Evolutionary conservation across 495 filamentous ascomycete genomes (phyloP).

Genomic region (Hypoxylon cercidicola): DNA sequence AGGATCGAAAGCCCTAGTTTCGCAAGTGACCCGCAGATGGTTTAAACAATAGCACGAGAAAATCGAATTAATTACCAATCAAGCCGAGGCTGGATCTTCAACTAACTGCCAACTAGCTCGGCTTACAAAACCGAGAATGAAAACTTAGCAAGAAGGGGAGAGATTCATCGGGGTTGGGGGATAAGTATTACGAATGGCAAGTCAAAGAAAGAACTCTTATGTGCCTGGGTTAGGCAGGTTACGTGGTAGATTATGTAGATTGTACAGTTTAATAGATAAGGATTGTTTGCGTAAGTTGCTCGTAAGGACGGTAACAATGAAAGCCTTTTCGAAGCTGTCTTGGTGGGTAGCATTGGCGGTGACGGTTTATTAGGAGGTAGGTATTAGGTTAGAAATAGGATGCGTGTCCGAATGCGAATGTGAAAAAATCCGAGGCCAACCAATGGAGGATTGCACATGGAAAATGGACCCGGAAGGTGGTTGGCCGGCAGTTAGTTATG

Average conservation of each 20-base stretch:
- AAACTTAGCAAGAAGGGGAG: no score
- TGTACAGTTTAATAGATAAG: constrained; percentile 2
- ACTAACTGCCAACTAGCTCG: constrained; percentile 2
- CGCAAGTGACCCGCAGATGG: constrained; percentile 23
- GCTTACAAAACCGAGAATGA: constrained; percentile 15
- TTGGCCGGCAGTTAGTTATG: constrained; percentile 37
- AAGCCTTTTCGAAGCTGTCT: constrained; percentile 3
- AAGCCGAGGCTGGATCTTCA: constrained; percentile 17
- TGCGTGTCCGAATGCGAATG: constrained; percentile 3
- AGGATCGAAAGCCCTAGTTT: constrained; percentile 2
- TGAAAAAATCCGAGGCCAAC: constrained; percentile 3
- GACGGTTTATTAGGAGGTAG: neutral
- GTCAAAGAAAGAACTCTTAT: no score
- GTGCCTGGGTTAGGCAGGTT: neutral
- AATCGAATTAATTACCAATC: constrained; percentile 21
- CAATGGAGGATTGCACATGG: neutral
- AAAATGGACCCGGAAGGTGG: constrained; percentile 18
- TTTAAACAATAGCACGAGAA: constrained; percentile 24
- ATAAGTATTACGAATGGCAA: no score
- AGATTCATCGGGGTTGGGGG: no score
- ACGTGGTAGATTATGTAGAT: constrained; percentile 11
- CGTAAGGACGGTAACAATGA: constrained; percentile 13
- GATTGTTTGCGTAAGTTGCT: neutral
- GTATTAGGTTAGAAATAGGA: neutral
- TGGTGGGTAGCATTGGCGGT: constrained; percentile 25